Evolutionary conservation across 2,329 filamentous ascomycete species (phyloP).

Genomic region (Colletotrichum tropicale): DNA sequence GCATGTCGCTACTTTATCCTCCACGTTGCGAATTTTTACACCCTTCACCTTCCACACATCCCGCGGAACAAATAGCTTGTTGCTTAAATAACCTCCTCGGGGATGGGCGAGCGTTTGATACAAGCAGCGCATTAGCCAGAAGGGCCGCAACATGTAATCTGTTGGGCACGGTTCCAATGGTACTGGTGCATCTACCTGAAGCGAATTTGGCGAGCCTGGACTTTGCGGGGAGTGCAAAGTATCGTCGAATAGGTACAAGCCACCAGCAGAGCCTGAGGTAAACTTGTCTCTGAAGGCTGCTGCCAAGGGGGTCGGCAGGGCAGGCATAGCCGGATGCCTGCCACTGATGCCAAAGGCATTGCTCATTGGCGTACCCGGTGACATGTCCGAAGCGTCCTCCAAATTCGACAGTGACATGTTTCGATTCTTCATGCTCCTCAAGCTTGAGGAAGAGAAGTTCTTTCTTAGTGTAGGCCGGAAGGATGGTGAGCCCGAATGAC

Average conservation of each 20-base stretch:
- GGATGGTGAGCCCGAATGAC: conserved; percentile 58
- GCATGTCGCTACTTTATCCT: conserved; percentile 93
- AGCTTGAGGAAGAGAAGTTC: conserved; percentile 73
- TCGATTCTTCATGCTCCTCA: conserved; percentile 74
- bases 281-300: conserved; percentile 64
- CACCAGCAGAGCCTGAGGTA: conserved; percentile 65
- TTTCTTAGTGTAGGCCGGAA: conserved; percentile 60
- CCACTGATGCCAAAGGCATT: conserved; percentile 62
- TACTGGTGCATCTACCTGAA: conserved; percentile 70
- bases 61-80: conserved; percentile 87
- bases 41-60: conserved; percentile 95
- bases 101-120: conserved; percentile 93
- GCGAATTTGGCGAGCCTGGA: conserved; percentile 68
- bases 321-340: conserved; percentile 61
- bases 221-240: conserved; percentile 73
- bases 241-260: conserved; percentile 82
- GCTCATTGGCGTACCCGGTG: conserved; percentile 76
- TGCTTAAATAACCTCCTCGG: conserved; percentile 89
- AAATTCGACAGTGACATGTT: conserved; percentile 71
- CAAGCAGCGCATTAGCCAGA: conserved; percentile 95
- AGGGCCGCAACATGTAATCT: conserved; percentile 87
- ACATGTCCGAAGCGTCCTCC: conserved; percentile 68
- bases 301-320: conserved; percentile 71
- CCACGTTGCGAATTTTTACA: conserved; percentile 87
- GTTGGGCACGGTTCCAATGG: conserved; percentile 91